Evolutionary conservation across 2,329 filamentous ascomycete species (phyloP).

Genomic region (Colletotrichum plurivorum): DNA sequence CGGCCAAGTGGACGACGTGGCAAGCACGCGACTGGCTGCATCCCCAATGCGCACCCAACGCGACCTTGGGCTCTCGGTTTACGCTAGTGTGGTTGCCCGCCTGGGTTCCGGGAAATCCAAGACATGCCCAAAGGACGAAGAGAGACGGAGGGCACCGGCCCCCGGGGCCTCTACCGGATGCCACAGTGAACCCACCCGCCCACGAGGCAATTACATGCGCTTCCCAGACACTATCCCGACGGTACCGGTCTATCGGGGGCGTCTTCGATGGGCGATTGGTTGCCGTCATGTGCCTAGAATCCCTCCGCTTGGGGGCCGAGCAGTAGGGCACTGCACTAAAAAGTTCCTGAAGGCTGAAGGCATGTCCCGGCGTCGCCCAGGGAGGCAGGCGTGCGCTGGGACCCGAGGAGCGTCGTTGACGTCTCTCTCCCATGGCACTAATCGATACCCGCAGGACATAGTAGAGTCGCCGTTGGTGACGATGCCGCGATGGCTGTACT

Average conservation of each 20-base stretch:
- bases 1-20: conserved; percentile 47
- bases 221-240: conserved; percentile 26
- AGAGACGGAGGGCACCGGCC: conserved; percentile 5
- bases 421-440: not conserved
- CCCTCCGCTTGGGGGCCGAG: conserved; percentile 8
- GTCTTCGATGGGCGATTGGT: conserved; percentile 22
- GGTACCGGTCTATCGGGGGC: conserved; percentile 23
- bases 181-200: conserved; percentile 29
- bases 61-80: conserved; percentile 16
- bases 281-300: conserved; percentile 15
- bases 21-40: conserved; percentile 40
- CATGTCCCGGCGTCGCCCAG: not conserved
- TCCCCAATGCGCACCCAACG: conserved; percentile 22
- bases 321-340: not conserved
- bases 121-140: conserved; percentile 17
- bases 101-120: conserved; percentile 27
- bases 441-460: too few species aligned
- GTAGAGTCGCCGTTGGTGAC: not conserved
- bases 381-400: not conserved
- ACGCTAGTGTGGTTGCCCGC: conserved; percentile 3
- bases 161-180: conserved; percentile 23
- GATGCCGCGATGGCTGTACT: conserved; percentile 4
- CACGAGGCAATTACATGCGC: conserved; percentile 33
- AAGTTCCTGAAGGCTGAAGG: not conserved
- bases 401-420: not conserved